Evolutionary conservation across 2,329 filamentous ascomycete species (phyloP).

Genomic region (Penicillium sp.): DNA sequence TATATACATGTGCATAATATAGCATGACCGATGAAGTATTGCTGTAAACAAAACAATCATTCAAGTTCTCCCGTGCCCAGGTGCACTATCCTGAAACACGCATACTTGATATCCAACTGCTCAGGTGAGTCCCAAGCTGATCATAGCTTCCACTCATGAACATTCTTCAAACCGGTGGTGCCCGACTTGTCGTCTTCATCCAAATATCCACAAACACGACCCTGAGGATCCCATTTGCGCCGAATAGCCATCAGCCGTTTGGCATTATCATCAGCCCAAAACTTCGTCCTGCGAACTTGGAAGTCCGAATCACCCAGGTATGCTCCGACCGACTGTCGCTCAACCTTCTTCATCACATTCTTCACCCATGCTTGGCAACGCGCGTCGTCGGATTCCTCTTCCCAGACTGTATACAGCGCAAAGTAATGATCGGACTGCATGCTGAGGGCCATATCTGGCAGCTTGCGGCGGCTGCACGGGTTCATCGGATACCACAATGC

Average conservation of each 20-base stretch:
- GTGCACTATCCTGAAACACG: not conserved
- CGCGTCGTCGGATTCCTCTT: constrained; percentile 48
- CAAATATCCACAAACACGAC: constrained; percentile 45
- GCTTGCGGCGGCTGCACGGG: constrained; percentile 45
- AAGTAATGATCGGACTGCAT: constrained; percentile 61
- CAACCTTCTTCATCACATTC: constrained; percentile 42
- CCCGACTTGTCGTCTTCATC: constrained; percentile 48
- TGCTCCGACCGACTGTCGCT: constrained; percentile 48
- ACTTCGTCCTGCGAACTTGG: constrained; percentile 47
- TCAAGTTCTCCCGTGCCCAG: too few relatives aligned
- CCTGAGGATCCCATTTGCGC: constrained; percentile 25
- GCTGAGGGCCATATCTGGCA: constrained; percentile 56
- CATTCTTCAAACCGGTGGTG: constrained; percentile 45
- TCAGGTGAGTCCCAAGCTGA: not conserved
- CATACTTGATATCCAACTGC: not conserved
- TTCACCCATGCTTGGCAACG: constrained; percentile 48
- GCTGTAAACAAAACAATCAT: too few relatives aligned
- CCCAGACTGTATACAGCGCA: constrained; percentile 55
- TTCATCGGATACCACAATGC: constrained; percentile 55
- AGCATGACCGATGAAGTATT: too few relatives aligned
- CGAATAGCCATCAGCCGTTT: constrained; percentile 45
- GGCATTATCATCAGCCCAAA: constrained; percentile 50
- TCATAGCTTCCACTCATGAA: constrained; percentile 35
- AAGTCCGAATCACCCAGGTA: constrained; percentile 60
- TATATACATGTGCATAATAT: too few relatives aligned